phyloP scores from a whole-genome alignment of 352 stramenopile genomes.

The Phytophthora citricola region DNA sequence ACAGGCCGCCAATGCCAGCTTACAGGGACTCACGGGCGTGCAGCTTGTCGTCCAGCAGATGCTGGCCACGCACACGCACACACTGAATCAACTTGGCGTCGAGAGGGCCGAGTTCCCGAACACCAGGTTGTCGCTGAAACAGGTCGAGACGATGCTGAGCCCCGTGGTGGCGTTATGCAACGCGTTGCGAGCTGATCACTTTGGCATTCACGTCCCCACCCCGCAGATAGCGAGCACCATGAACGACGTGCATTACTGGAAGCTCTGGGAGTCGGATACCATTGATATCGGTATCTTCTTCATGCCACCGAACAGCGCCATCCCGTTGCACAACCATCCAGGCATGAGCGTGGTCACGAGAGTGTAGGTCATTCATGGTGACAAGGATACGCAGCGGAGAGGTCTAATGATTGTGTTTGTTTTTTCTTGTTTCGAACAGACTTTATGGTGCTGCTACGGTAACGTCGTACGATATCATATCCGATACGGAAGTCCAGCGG shows the following conservation, averaged over 20 bases:
- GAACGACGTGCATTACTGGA: constrained; percentile 87
- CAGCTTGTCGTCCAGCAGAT: constrained; percentile 78
- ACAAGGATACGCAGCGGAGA: background rate
- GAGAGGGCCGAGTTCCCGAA: constrained; percentile 68
- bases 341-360: constrained; percentile 86
- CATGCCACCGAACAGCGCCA: constrained; percentile 77
- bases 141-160: constrained; percentile 68
- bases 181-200: constrained; percentile 65
- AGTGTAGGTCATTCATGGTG: constrained; percentile 54
- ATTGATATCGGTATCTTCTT: constrained; percentile 91
- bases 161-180: constrained; percentile 67
- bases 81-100: constrained; percentile 54
- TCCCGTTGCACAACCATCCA: constrained; percentile 84
- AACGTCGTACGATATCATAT: constrained; percentile 76
- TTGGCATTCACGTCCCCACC: constrained; percentile 75
- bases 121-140: constrained; percentile 74
- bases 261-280: constrained; percentile 84
- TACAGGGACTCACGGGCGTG: constrained; percentile 65
- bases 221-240: constrained; percentile 72
- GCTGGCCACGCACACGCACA: constrained; percentile 70
- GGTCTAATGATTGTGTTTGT: constrained; percentile 13
- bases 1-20: constrained; percentile 40
- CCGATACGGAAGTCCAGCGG: constrained; percentile 44
- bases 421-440: constrained; percentile 34
- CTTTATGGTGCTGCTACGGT: constrained; percentile 79